phyloP scores from a whole-genome alignment of 495 filamentous ascomycete species.

The Geopyxis carbonaria region DNA sequence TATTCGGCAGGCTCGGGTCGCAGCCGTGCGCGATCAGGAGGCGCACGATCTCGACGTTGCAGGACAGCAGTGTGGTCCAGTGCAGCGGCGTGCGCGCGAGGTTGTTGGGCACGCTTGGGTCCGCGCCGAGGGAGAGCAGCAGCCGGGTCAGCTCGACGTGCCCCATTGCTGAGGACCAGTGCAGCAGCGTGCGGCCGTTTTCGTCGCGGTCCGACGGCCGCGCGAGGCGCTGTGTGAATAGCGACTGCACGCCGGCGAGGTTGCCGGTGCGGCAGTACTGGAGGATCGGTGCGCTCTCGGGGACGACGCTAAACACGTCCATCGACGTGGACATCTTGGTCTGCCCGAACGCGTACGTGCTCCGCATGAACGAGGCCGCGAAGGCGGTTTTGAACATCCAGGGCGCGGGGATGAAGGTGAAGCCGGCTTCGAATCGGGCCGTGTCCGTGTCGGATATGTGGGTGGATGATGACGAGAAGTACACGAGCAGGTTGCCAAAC shows the following conservation, averaged over 20 bases:
- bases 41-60: constrained; percentile 3
- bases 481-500: constrained; percentile 7
- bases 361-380: constrained; percentile 2
- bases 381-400: constrained; percentile 9
- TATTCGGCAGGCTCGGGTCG: constrained; percentile 8
- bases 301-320: constrained; percentile 5
- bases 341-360: constrained; percentile 2
- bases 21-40: constrained; percentile 7
- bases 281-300: constrained; percentile 4
- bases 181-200: too few species aligned
- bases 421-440: constrained; percentile 8
- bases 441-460: not conserved
- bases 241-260: constrained; percentile 1
- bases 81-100: too few species aligned
- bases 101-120: too few species aligned
- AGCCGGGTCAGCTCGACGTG: too few species aligned
- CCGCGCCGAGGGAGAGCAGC: too few species aligned
- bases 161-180: too few species aligned
- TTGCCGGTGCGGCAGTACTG: constrained; percentile 3
- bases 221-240: too few species aligned
- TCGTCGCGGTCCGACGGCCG: too few species aligned
- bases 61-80: too few species aligned
- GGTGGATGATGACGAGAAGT: constrained; percentile 5
- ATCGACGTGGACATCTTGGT: constrained; percentile 5
- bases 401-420: constrained; percentile 8